These are phyloP conservation scores for Clarireedia homoeocarpa DNA, from an alignment of 2,329 filamentous ascomycete genomes.

Conservation along the genomic window DNA sequence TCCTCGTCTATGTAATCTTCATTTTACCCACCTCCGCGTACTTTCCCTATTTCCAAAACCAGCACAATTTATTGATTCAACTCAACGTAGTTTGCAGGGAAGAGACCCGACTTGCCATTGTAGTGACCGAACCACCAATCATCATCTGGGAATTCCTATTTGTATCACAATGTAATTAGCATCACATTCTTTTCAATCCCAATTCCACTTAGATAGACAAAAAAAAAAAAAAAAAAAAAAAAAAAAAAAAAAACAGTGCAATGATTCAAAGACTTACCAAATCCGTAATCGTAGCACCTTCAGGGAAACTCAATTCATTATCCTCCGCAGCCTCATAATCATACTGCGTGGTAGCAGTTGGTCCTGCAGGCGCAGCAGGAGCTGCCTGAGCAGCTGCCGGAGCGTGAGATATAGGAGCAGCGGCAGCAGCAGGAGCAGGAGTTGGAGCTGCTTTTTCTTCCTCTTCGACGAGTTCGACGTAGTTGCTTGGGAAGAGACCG, in stretches of 20 bases:
- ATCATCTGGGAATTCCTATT: slow-evolving; percentile 87
- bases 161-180: not conserved
- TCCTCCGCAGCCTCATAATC: slow-evolving; percentile 97
- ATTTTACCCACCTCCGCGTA: no score
- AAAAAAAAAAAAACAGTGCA: not conserved
- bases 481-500: slow-evolving; percentile 94
- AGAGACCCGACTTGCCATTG: slow-evolving; percentile 71
- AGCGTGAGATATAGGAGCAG: slow-evolving; percentile 6
- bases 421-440: slow-evolving; percentile 26
- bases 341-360: slow-evolving; percentile 69
- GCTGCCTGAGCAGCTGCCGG: slow-evolving; percentile 13
- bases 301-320: slow-evolving; percentile 80
- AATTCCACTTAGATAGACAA: no score
- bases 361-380: slow-evolving; percentile 26
- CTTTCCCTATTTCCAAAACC: no score
- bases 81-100: slow-evolving; percentile 68
- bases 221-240: not conserved
- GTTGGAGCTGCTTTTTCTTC: slow-evolving; percentile 38
- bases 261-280: slow-evolving; percentile 49
- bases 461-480: slow-evolving; percentile 72
- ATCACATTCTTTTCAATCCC: not conserved
- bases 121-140: slow-evolving; percentile 91
- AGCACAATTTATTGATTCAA: slow-evolving; percentile 30
- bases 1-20: no score
- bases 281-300: slow-evolving; percentile 73